Percentiles rank a stretch among this genome's conserved stretches.
phyloP scores from a whole-genome alignment of 257 asterid species.

The Gardenia jasminoides region DNA sequence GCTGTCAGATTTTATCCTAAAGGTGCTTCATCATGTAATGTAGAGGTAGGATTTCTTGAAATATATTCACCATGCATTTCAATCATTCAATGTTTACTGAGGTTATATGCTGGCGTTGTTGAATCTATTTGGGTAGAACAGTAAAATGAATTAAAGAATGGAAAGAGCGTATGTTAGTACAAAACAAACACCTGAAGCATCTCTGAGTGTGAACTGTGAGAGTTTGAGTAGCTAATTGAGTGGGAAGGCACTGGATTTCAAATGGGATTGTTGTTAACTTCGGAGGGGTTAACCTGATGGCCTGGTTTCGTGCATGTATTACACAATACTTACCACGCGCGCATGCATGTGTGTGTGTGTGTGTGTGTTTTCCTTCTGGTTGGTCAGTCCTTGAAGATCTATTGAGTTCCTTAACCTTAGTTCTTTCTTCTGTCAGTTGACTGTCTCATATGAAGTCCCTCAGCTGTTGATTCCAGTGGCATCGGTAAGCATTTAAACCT shows the following conservation, averaged over 20 bases:
- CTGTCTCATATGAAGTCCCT: conserved; percentile 94
- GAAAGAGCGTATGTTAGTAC: background rate
- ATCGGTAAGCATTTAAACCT: conserved; percentile 54
- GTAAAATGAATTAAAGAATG: background rate
- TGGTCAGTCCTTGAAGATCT: background rate
- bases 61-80: conserved; percentile 9
- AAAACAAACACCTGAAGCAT: background rate
- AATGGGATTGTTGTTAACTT: background rate
- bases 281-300: background rate
- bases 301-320: background rate
- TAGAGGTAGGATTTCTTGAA: conserved; percentile 59
- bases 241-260: background rate
- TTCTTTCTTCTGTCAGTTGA: conserved; percentile 60
- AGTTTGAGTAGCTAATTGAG: background rate
- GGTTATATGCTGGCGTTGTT: background rate
- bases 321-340: background rate
- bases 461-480: conserved; percentile 85
- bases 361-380: background rate
- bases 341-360: too few species aligned
- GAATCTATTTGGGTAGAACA: background rate
- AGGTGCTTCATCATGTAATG: conserved; percentile 66
- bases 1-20: conserved; percentile 88
- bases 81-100: too few species aligned
- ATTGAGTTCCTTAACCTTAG: conserved; percentile 10
- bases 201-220: background rate